Conservation (phyloP, 2,329 filamentous ascomycete species). For the Sarocladium oryzae region DNA sequence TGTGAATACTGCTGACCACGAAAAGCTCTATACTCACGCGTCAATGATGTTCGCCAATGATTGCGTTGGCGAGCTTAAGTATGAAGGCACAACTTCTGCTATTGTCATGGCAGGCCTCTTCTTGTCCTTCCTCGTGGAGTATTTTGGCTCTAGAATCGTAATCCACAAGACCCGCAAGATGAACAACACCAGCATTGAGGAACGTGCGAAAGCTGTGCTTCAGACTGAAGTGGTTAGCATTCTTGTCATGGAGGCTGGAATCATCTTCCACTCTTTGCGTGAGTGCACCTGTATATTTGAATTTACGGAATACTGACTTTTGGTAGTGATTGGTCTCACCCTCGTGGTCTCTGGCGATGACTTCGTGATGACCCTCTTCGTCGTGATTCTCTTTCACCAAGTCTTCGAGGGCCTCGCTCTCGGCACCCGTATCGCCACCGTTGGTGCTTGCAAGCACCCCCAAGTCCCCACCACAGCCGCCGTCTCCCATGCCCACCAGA, state of each 20-base stretch:
- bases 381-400: constrained; percentile 72
- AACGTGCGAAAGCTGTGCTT: constrained; percentile 20
- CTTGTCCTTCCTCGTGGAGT: constrained; percentile 67
- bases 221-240: constrained; percentile 51
- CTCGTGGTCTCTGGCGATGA: constrained; percentile 53
- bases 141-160: constrained; percentile 54
- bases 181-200: constrained; percentile 16
- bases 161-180: constrained; percentile 26
- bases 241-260: constrained; percentile 64
- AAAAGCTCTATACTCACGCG: constrained; percentile 67
- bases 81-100: constrained; percentile 63
- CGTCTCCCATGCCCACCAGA: constrained; percentile 12
- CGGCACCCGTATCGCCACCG: constrained; percentile 60
- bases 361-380: constrained; percentile 50
- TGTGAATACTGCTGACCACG: constrained; percentile 3
- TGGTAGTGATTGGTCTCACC: constrained; percentile 54
- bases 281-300: constrained; percentile 14
- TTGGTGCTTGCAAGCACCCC: constrained; percentile 29
- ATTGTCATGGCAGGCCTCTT: constrained; percentile 71
- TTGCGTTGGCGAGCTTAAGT: constrained; percentile 59
- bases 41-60: constrained; percentile 64
- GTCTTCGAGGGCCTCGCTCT: constrained; percentile 73
- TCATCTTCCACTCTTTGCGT: constrained; percentile 69
- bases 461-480: constrained; percentile 14
- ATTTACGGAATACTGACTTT: background rate